Evolutionary conservation across 352 stramenopile genomes (phyloP).

Genomic region (Pythium diclinum): DNA sequence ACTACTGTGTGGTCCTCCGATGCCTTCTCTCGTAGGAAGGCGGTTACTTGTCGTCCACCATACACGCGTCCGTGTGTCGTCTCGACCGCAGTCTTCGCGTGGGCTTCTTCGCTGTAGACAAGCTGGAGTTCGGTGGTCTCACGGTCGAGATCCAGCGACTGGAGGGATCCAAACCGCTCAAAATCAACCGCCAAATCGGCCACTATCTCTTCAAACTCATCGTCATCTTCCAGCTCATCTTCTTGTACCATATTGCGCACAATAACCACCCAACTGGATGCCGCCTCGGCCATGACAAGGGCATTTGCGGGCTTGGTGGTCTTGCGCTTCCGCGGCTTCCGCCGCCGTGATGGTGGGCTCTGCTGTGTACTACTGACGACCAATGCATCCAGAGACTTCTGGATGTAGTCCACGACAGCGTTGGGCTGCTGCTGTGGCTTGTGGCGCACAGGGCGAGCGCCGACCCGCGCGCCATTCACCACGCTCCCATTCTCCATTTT

Average conservation of each 20-base stretch:
- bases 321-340: slow-evolving; percentile 6
- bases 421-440: slow-evolving; percentile 22
- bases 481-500: neutral
- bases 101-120: slow-evolving; percentile 12
- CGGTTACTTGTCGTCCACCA: slow-evolving; percentile 31
- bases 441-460: slow-evolving; percentile 15
- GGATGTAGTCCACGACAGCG: slow-evolving; percentile 16
- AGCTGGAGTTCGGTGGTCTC: slow-evolving; percentile 20
- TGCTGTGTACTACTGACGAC: neutral
- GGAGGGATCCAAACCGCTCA: slow-evolving; percentile 12
- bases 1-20: too few relatives aligned
- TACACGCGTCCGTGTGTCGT: slow-evolving; percentile 33
- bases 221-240: slow-evolving; percentile 39
- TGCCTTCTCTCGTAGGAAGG: neutral
- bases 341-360: neutral
- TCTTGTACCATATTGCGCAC: slow-evolving; percentile 21
- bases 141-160: slow-evolving; percentile 7
- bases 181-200: slow-evolving; percentile 33
- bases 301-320: neutral
- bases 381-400: slow-evolving; percentile 9
- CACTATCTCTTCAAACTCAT: slow-evolving; percentile 39
- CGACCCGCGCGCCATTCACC: neutral
- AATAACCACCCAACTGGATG: neutral
- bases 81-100: slow-evolving; percentile 20
- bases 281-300: neutral